Base-by-base conservation (phyloP, 306 rosid genomes). In the Pachyrhizus erosus region DNA sequence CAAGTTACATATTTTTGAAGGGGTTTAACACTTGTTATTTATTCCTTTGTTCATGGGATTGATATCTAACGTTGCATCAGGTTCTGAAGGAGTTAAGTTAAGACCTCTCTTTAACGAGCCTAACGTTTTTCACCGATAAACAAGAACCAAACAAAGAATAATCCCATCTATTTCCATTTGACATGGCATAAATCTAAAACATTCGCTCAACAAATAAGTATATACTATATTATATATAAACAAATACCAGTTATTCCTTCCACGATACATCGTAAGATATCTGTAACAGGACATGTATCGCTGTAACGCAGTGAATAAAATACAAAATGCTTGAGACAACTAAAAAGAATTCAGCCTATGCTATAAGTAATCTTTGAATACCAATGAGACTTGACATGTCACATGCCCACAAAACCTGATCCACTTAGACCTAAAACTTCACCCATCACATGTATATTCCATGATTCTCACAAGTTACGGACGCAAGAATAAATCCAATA, bases 401-500 rank as follows among this genome's bases (percentile, higher is more conserved):
- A 64, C 43, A 33, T 64, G 70, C 75, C 87, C 84, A 80, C 81
- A 88, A 84, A 87, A 80, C 73, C 71, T 60, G 18, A 61, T 62
- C 45, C 70, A 64, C 45, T 64, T 8, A 2, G 43, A 64, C 45
- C 70, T 64, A 31, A 64, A 64, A 31, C 70, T 64, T 64, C 70
- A 64, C 45, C 55, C 70, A 64, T 34, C 27, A 66, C 48, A 34
- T 66, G 15, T 34, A 66, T 66, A 60, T 83, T 77, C 84, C 82
- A 93, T 90, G 82, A 84, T 87, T 85, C 83, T 83, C 81, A 84
- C 77, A 80, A 82, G 86, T 88, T 81, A 84, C 91, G 86, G 83
- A 81, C 89, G 80, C 90, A 93, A 88, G 98, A 93, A 93, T 93
- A 90, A 93, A 93, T 93, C 91, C 98, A 93, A 93, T 93, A 91